These are phyloP conservation scores for Phytopythium oedochilum DNA, from an alignment of 352 stramenopile genomes.

Conservation along the genomic window DNA sequence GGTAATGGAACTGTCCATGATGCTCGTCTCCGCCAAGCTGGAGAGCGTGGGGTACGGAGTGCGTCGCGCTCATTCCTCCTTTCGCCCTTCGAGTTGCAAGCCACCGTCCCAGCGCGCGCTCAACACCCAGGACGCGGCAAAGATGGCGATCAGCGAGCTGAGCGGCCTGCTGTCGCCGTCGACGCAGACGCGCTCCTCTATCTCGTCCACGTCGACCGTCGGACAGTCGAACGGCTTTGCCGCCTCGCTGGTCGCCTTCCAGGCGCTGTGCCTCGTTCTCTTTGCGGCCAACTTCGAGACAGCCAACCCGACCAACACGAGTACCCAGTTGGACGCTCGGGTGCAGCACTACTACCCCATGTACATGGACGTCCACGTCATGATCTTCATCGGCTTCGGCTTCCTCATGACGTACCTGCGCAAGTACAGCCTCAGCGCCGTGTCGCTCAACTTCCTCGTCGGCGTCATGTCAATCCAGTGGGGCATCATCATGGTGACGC, in stretches of 20 bases:
- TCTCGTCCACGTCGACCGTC: neutral
- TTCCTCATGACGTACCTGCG: constrained; percentile 85
- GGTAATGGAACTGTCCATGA: too few species aligned
- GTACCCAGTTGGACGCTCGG: neutral
- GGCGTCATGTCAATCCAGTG: constrained; percentile 52
- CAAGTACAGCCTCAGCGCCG: constrained; percentile 65
- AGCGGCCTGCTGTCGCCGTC: constrained; percentile 5
- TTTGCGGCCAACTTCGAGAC: constrained; percentile 47
- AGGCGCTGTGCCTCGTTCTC: constrained; percentile 38
- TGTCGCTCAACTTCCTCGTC: constrained; percentile 72
- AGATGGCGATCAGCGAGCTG: constrained; percentile 1
- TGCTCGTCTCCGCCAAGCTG: too few species aligned
- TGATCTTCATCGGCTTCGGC: constrained; percentile 83
- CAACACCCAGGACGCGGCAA: neutral
- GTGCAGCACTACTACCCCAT: constrained; percentile 29
- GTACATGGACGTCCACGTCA: constrained; percentile 68
- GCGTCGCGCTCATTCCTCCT: constrained; percentile 3
- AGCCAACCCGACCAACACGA: constrained; percentile 16
- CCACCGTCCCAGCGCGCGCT: neutral
- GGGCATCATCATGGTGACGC: constrained; percentile 59
- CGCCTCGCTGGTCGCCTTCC: constrained; percentile 32
- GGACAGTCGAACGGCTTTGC: constrained; percentile 23
- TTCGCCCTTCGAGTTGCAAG: neutral
- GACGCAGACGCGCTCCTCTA: neutral
- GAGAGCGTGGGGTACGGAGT: too few species aligned